Percentiles rank a stretch among this genome's conserved stretches.
Evolutionary conservation across 768 basidiomycete genomes (phyloP).

Genomic region (Gloeopeniophorella convolvens): DNA sequence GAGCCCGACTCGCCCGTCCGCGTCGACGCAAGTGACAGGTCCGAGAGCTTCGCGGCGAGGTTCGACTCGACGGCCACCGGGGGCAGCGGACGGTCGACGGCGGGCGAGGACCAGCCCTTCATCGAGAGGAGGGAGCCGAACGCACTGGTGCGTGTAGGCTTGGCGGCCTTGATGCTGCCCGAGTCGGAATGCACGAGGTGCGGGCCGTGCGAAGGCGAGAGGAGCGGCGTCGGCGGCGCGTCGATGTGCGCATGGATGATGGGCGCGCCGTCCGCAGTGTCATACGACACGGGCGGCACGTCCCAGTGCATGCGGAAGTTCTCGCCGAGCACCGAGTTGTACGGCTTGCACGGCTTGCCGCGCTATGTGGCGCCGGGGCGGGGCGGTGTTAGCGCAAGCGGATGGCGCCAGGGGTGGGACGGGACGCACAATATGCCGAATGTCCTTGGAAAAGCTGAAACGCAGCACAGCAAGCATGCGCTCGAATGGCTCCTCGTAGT

Average conservation of each 20-base stretch:
- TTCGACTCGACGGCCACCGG: conserved; percentile 46
- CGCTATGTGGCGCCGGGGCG: conserved; percentile 42
- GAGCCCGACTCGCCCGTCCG: conserved; percentile 24
- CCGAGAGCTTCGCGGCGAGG: conserved; percentile 51
- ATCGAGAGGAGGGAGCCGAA: conserved; percentile 50
- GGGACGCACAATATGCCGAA: conserved; percentile 77
- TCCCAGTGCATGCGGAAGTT: conserved; percentile 89
- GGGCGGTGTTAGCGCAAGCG: neutral
- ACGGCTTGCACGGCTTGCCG: conserved; percentile 91
- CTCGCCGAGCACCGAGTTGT: conserved; percentile 83
- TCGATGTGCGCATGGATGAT: conserved; percentile 38
- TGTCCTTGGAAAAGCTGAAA: conserved; percentile 87
- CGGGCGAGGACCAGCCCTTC: conserved; percentile 36
- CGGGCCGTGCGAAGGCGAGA: conserved; percentile 21
- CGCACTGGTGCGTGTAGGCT: conserved; percentile 54
- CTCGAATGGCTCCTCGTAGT: conserved; percentile 86
- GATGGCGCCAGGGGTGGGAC: neutral
- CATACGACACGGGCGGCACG: conserved; percentile 53
- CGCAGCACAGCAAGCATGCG: conserved; percentile 90
- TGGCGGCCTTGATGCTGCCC: conserved; percentile 40
- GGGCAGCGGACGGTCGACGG: conserved; percentile 45
- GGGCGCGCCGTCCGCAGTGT: conserved; percentile 41
- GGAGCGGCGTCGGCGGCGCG: conserved; percentile 20
- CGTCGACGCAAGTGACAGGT: conserved; percentile 44
- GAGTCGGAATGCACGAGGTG: conserved; percentile 37